These are phyloP conservation scores for Xylariaceae sp. DNA, from an alignment of 2,329 filamentous ascomycete genomes.

Conservation along the genomic window DNA sequence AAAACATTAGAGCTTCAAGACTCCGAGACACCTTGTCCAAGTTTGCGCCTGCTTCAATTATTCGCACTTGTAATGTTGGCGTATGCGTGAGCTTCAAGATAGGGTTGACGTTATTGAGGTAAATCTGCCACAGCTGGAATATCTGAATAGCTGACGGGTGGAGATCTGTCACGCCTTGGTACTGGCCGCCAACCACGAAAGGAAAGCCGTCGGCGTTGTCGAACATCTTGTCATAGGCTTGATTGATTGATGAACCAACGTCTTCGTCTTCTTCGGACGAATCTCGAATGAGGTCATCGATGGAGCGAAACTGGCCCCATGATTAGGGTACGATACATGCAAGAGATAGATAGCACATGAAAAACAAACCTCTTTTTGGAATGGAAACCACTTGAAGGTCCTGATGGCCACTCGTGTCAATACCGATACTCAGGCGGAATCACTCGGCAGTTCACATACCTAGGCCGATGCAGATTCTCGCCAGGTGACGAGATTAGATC, in stretches of 20 bases:
- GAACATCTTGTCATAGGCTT: constrained; percentile 58
- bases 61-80: constrained; percentile 58
- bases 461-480: constrained; percentile 25
- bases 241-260: constrained; percentile 50
- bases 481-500: constrained; percentile 25
- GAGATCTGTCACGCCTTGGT: constrained; percentile 38
- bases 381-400: constrained; percentile 46
- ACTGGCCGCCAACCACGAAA: constrained; percentile 47
- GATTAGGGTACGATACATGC: constrained; percentile 10
- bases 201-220: constrained; percentile 52
- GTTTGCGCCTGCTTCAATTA: constrained; percentile 58
- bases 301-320: constrained; percentile 43
- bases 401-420: constrained; percentile 15
- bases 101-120: constrained; percentile 66
- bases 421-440: constrained; percentile 1
- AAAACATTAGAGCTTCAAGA: constrained; percentile 65
- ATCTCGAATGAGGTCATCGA: constrained; percentile 43
- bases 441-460: constrained; percentile 13
- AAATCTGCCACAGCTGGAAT: constrained; percentile 64
- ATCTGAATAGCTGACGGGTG: constrained; percentile 56
- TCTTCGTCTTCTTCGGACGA: constrained; percentile 55
- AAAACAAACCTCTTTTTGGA: constrained; percentile 44
- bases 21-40: constrained; percentile 49
- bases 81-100: constrained; percentile 65
- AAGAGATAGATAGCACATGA: constrained; percentile 1